These are phyloP conservation scores for Pestalotiopsis sp. DNA, from an alignment of 2,329 filamentous ascomycete species.

Conservation along the genomic window DNA sequence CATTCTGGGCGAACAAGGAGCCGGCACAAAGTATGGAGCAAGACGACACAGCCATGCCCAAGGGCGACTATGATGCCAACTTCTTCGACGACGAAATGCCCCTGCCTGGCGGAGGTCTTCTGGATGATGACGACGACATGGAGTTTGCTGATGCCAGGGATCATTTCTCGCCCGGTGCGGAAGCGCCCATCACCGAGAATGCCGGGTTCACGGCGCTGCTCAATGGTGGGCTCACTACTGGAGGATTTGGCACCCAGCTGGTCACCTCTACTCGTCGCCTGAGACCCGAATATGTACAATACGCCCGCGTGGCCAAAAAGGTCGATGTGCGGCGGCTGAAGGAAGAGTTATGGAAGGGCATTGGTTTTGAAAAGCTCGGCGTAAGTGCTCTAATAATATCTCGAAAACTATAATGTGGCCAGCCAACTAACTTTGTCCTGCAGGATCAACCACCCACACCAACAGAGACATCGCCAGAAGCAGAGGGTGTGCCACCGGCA, in stretches of 20 bases:
- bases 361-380: conserved; percentile 56
- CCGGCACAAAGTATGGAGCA: conserved; percentile 40
- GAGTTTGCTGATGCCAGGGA: conserved; percentile 83
- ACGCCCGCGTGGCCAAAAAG: conserved; percentile 71
- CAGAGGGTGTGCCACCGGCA: conserved; percentile 19
- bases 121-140: conserved; percentile 67
- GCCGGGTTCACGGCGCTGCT: conserved; percentile 53
- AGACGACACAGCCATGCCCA: conserved; percentile 60
- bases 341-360: conserved; percentile 71
- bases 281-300: conserved; percentile 71
- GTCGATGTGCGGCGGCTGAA: conserved; percentile 70
- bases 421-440: conserved; percentile 9
- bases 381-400: conserved; percentile 40
- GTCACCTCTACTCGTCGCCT: conserved; percentile 66
- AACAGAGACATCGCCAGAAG: conserved; percentile 25
- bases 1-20: conserved; percentile 85
- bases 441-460: conserved; percentile 32
- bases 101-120: conserved; percentile 60
- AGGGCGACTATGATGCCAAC: conserved; percentile 91
- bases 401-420: background rate
- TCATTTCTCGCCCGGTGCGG: conserved; percentile 71
- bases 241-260: conserved; percentile 65
- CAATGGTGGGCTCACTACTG: conserved; percentile 51
- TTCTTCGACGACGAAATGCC: conserved; percentile 91
- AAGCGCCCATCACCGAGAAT: conserved; percentile 48